These are phyloP conservation scores for Hypocreales sp. DNA, from an alignment of 2,329 filamentous ascomycete genomes.

Conservation along the genomic window DNA sequence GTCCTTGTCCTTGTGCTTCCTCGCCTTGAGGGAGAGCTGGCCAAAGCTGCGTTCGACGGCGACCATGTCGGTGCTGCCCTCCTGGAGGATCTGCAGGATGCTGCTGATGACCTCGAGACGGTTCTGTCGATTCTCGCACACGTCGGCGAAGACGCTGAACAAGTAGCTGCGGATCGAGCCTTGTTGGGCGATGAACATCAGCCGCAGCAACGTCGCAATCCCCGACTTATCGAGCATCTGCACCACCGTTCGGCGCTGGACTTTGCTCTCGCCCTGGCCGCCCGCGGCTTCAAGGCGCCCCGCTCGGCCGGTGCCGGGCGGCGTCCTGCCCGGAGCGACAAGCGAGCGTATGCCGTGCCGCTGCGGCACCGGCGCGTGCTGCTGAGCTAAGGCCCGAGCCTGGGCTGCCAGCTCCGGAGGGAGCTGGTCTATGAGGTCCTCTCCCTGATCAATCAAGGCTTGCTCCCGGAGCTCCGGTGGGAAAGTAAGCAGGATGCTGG, in stretches of 20 bases:
- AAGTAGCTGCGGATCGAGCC: constrained; percentile 72
- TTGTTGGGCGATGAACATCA: constrained; percentile 95
- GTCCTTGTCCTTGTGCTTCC: constrained; percentile 54
- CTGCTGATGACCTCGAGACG: constrained; percentile 87
- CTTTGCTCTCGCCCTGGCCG: constrained; percentile 40
- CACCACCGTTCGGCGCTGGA: constrained; percentile 65
- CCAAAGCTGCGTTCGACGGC: constrained; percentile 93
- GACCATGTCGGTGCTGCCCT: constrained; percentile 83
- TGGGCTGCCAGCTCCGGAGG: constrained; percentile 78
- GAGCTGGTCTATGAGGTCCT: constrained; percentile 69
- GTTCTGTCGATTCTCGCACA: constrained; percentile 94
- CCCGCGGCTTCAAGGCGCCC: constrained; percentile 14
- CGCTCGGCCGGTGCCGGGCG: constrained; percentile 9
- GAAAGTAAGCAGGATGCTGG: constrained; percentile 82
- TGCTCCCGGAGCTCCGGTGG: constrained; percentile 72
- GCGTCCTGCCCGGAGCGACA: constrained; percentile 14
- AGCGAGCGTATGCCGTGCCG: constrained; percentile 15
- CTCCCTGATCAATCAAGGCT: constrained; percentile 81
- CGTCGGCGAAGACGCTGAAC: constrained; percentile 75
- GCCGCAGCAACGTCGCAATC: constrained; percentile 85
- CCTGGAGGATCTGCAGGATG: constrained; percentile 82
- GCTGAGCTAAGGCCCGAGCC: constrained; percentile 52
- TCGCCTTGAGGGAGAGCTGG: constrained; percentile 80
- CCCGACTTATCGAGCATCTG: constrained; percentile 97
- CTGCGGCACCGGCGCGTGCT: constrained; percentile 13